Evolutionary conservation across 2,329 filamentous ascomycete species (phyloP).

Genomic region (Colletotrichum kahawae): DNA sequence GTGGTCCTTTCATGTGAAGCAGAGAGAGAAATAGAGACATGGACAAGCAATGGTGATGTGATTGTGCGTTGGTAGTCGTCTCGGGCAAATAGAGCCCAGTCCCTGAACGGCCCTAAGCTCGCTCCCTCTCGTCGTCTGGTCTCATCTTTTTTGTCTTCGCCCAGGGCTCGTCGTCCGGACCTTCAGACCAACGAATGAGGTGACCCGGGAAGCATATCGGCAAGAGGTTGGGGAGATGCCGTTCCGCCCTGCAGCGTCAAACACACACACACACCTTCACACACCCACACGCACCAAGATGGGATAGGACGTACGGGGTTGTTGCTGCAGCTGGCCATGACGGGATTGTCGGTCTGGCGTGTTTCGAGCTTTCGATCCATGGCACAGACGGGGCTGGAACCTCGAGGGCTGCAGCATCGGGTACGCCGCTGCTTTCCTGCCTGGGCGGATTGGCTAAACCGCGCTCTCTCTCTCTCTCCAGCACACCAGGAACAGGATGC

Average conservation of each 20-base stretch:
- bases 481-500: background rate
- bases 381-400: constrained; percentile 16
- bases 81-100: background rate
- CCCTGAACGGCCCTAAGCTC: background rate
- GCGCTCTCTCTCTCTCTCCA: background rate
- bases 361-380: background rate
- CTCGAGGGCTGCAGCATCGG: background rate
- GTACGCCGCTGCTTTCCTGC: background rate
- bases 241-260: constrained; percentile 11
- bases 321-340: constrained; percentile 5
- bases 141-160: background rate
- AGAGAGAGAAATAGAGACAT: background rate
- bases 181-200: background rate
- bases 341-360: background rate
- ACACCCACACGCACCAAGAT: background rate
- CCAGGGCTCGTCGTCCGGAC: background rate
- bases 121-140: constrained; percentile 13
- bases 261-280: background rate
- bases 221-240: constrained; percentile 9
- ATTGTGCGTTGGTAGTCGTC: background rate
- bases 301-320: background rate
- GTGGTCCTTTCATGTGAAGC: background rate
- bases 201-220: background rate
- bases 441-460: background rate
- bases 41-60: background rate